Evolutionary conservation across 768 basidiomycete genomes (phyloP), one percentile per base, ranked within the genome.

Genomic region (Leccinum subgranulosum): DNA sequence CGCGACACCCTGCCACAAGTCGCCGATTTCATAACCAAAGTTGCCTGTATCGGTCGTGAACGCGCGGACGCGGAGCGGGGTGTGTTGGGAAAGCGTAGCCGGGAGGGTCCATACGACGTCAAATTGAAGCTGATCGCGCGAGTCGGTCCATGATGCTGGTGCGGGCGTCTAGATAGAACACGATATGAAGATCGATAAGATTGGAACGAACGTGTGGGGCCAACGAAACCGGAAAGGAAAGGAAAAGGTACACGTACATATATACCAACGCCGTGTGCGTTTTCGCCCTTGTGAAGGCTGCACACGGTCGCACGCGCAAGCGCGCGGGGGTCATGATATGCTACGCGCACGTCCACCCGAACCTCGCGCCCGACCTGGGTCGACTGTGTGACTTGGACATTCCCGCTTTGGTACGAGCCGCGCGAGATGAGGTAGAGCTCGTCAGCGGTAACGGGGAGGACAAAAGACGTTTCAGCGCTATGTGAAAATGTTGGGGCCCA

Each of bases 211-310:
- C 10, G 10, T n/a, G n/a, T 10, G 7, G 39, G 7, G 17, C 15
- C 15, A 17, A 36, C 15, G 4, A n/a, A n/a, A n/a, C n/a, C n/a
- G n/a, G n/a, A 5, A 41, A 4, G 0, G 21, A 45, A 21, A 21
- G 21, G n/a, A 45, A 45, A 11, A 21, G n/a, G 27, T 29, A 50
- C 12, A 17, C 49, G 27, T 53, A 76, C 78, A 43, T 69, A 77
- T 54, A 79, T 69, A 0, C 77, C 76, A 14, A 77, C 61, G 19
- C 76, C 77, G 36, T 72, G 57, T 39, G 67, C 58, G 9, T 66
- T 60, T 23, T 65, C 66, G 7, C 53, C 55, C 33, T 63, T 69
- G 34, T 59, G 58, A 2, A 79, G 63, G n/a, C 51, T 58, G 54
- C 74, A 76, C 15, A 77, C 62, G 5, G 66, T 60, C 19, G 70